phyloP scores from a whole-genome alignment of 176 grass and related monocot genomes.

The Oryza officinalis region DNA sequence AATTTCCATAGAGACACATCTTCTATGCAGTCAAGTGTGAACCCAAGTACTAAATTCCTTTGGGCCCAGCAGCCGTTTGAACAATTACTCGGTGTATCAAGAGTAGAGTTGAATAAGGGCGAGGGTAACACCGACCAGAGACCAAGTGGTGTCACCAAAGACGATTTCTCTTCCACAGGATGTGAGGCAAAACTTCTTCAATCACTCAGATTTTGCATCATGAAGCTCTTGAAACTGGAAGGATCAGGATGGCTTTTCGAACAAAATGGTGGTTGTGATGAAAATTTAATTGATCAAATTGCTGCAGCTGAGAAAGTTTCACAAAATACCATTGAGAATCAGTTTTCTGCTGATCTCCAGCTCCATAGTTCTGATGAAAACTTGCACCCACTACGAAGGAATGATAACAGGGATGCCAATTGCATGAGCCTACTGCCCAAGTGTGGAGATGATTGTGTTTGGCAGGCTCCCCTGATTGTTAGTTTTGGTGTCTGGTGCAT shows the following conservation, averaged over 20 bases:
- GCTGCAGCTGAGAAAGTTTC: conserved; percentile 47
- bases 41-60: conserved; percentile 33
- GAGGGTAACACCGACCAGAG: not conserved
- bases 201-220: conserved; percentile 56
- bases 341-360: too few species aligned
- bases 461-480: conserved; percentile 52
- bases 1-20: conserved; percentile 39
- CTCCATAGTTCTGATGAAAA: too few species aligned
- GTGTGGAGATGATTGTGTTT: conserved; percentile 65
- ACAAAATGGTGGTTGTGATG: conserved; percentile 62
- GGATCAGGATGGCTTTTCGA: conserved; percentile 67
- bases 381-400: too few species aligned
- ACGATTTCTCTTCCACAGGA: conserved; percentile 37
- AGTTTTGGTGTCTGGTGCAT: conserved; percentile 91
- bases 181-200: conserved; percentile 54
- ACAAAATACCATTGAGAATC: not conserved
- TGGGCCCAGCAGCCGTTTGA: conserved; percentile 75
- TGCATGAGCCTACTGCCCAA: not conserved
- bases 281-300: conserved; percentile 60
- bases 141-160: conserved; percentile 22
- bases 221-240: conserved; percentile 71
- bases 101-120: conserved; percentile 6
- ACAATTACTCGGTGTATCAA: conserved; percentile 51
- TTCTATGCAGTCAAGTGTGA: conserved; percentile 38
- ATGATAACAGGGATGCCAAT: conserved; percentile 2